Base-by-base conservation (phyloP, 169 alveolate species). In the Perkinsus marinus region DNA sequence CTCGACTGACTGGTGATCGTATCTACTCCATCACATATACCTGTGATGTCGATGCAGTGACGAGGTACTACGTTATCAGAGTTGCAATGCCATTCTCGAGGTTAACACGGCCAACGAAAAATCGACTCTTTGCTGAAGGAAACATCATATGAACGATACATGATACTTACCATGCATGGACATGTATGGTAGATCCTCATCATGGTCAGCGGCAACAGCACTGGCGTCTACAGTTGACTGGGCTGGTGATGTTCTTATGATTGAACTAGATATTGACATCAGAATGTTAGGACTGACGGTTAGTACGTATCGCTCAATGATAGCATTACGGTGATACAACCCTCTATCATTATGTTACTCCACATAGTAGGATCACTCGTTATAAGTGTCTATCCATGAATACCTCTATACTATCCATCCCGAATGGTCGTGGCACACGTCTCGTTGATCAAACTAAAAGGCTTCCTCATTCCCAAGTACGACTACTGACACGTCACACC, bases 401-500 rank as follows among this genome's bases (percentile, higher is more conserved):
- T n/a, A n/a, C n/a, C n/a, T n/a, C n/a, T n/a, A n/a, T n/a, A n/a
- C n/a, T n/a, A n/a, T n/a, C n/a, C n/a, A n/a, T n/a, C n/a, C n/a
- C n/a, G n/a, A n/a, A n/a, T n/a, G n/a, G n/a, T n/a, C 90, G 47
- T 93, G 90, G 68, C 94, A 47, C 6, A 68, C 69, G 36, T 0
- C 30, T 39, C 46, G 68, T 92, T 26, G 46, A 41, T 41, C 46
- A 39, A 68, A 7, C 46, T 7, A 3, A 17, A 95, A 91, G 95
- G 95, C 98, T 36, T 90, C 79, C 93, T 97, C 96, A 93, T 96
- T 97, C 43, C 68, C 91, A 2, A 57, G 22, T 57, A 57, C 22
- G 9, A 57, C 34, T 2, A 57, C 34, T 2, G 79, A 26, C 34
- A 57, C 0, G 34, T 57, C 34, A 57, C 22, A 5, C 94, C 97